These are phyloP conservation scores for Pyrus bretschneideri DNA, from an alignment of 306 rosid species.

Conservation along the genomic window DNA sequence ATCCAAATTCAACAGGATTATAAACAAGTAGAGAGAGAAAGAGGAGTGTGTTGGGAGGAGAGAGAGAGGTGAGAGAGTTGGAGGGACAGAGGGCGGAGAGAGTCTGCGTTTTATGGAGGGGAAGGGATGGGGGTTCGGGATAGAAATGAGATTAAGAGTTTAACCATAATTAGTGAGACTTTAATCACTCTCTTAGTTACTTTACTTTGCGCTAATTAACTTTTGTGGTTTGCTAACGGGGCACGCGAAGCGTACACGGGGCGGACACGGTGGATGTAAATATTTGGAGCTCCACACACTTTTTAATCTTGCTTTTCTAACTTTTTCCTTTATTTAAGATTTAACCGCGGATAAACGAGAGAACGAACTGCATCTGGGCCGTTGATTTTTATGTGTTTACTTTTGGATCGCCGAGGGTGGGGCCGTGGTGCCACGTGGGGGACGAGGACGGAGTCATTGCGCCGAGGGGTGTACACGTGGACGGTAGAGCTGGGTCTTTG, in stretches of 20 bases:
- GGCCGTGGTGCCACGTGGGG: conserved; percentile 1
- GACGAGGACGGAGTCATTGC: not conserved
- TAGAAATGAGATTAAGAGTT: not conserved
- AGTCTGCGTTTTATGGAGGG: conserved; percentile 30
- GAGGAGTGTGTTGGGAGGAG: no score
- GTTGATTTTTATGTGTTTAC: not conserved
- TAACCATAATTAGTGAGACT: not conserved
- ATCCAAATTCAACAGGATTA: not conserved
- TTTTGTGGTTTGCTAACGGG: not conserved
- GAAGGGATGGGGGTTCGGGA: not conserved
- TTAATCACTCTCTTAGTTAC: not conserved
- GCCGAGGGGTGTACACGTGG: not conserved
- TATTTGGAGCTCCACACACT: not conserved
- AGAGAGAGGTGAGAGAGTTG: not conserved
- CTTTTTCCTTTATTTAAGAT: not conserved
- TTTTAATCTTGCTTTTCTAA: not conserved
- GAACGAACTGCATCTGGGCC: conserved; percentile 6
- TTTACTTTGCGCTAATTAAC: not conserved
- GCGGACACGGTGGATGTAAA: conserved; percentile 15
- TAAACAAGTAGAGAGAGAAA: no score
- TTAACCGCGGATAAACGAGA: not conserved
- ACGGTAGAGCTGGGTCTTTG: conserved; percentile 29
- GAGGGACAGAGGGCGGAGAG: conserved; percentile 8
- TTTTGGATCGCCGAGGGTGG: not conserved
- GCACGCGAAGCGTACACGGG: conserved; percentile 15